These are phyloP conservation scores for Silene noctiflora DNA, from an alignment of 179 eudicot genomes.

Conservation along the genomic window DNA sequence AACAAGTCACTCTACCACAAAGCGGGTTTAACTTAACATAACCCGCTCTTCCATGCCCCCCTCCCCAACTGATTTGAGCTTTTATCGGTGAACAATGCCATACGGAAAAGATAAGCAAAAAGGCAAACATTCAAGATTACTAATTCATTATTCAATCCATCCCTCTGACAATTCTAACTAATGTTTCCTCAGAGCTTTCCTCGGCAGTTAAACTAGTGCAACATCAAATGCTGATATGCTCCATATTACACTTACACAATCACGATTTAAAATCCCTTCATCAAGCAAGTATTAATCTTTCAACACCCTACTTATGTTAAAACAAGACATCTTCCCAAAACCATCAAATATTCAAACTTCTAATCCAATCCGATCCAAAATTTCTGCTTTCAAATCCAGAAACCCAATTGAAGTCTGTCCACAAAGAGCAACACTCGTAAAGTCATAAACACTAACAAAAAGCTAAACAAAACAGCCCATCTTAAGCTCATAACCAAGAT, in stretches of 20 bases:
- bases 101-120: background rate
- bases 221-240: too few species aligned
- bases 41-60: background rate
- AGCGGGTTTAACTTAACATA: background rate
- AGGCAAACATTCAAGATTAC: background rate
- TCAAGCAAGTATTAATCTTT: background rate
- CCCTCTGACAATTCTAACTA: background rate
- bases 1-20: background rate
- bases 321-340: background rate
- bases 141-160: background rate
- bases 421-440: background rate
- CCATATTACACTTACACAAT: background rate
- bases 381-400: background rate
- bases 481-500: background rate
- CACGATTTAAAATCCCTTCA: background rate
- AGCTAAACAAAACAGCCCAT: background rate
- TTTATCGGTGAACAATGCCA: background rate
- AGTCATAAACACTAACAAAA: background rate
- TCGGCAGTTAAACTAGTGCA: too few species aligned
- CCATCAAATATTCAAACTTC: background rate
- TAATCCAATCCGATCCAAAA: background rate
- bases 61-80: background rate
- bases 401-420: background rate
- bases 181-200: too few species aligned
- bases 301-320: background rate